Conservation (phyloP, 345 rosid species). For the Sisymbrium irio region DNA sequence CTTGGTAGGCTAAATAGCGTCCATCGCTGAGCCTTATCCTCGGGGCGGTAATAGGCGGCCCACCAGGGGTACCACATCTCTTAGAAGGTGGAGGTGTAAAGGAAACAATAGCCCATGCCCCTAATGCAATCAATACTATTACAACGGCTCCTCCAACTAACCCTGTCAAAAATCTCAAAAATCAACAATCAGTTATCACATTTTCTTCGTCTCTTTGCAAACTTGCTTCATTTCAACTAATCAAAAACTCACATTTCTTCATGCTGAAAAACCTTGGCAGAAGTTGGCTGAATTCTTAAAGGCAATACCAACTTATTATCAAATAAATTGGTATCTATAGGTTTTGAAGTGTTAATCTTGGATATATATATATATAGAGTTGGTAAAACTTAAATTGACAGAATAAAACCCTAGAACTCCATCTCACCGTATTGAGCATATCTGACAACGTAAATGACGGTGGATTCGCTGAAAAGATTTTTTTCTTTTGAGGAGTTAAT, state of each 20-base stretch:
- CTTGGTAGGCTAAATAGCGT: conserved; percentile 57
- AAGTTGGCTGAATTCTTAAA: neutral
- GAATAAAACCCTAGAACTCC: neutral
- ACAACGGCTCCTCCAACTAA: conserved; percentile 5
- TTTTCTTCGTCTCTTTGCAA: neutral
- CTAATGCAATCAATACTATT: conserved; percentile 37
- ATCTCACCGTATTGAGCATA: neutral
- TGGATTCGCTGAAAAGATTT: neutral
- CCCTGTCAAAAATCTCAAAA: conserved; percentile 1
- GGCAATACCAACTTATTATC: conserved; percentile 10
- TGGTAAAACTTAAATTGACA: neutral
- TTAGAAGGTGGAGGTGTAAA: conserved; percentile 52
- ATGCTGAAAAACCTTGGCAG: neutral
- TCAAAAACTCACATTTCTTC: conserved; percentile 29
- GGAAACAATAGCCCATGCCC: conserved; percentile 40
- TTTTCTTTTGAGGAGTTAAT: neutral
- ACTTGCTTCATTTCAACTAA: neutral
- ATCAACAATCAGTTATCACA: neutral
- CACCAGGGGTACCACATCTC: conserved; percentile 46
- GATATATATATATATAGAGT: neutral
- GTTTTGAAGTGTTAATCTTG: neutral
- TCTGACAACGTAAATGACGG: conserved; percentile 14
- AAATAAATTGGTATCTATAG: conserved; percentile 7
- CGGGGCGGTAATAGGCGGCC: conserved; percentile 50
- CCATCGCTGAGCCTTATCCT: conserved; percentile 60